These are phyloP conservation scores for Stylonectria norvegica DNA, from an alignment of 2,329 filamentous ascomycete genomes.

Conservation along the genomic window DNA sequence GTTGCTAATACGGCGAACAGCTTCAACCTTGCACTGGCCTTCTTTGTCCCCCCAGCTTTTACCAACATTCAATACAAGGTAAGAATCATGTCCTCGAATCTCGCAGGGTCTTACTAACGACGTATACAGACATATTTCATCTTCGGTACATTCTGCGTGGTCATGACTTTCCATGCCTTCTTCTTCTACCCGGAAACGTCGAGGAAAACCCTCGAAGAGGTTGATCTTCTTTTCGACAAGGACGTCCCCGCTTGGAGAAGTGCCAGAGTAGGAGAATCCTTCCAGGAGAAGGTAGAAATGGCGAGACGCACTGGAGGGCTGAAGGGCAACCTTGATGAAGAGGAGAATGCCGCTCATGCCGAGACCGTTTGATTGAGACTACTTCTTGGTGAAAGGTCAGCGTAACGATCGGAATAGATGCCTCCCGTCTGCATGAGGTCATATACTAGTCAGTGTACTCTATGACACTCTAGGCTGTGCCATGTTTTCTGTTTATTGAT, in stretches of 20 bases:
- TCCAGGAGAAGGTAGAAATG: constrained; percentile 17
- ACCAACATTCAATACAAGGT: constrained; percentile 46
- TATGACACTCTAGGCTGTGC: no score
- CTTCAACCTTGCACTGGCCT: constrained; percentile 40
- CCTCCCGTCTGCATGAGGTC: no score
- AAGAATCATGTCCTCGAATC: no score
- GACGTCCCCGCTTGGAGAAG: constrained; percentile 23
- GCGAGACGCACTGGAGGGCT: constrained; percentile 18
- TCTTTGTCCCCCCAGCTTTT: constrained; percentile 38
- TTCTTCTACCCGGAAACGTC: constrained; percentile 57
- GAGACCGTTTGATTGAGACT: constrained; percentile 15
- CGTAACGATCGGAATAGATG: no score
- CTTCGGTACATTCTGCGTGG: constrained; percentile 41
- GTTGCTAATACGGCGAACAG: constrained; percentile 8
- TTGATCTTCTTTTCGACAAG: constrained; percentile 20
- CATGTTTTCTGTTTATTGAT: no score
- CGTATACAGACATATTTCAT: constrained; percentile 48
- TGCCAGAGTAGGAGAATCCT: constrained; percentile 9
- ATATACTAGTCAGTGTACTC: no score
- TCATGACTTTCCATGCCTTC: constrained; percentile 42
- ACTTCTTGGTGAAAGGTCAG: no score
- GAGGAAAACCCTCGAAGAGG: constrained; percentile 24
- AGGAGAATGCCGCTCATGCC: constrained; percentile 11
- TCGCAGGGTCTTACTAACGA: no score
- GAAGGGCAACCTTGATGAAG: constrained; percentile 14